Evolutionary conservation across 2,329 filamentous ascomycete genomes (phyloP).

Genomic region (Cladosporium sp.): DNA sequence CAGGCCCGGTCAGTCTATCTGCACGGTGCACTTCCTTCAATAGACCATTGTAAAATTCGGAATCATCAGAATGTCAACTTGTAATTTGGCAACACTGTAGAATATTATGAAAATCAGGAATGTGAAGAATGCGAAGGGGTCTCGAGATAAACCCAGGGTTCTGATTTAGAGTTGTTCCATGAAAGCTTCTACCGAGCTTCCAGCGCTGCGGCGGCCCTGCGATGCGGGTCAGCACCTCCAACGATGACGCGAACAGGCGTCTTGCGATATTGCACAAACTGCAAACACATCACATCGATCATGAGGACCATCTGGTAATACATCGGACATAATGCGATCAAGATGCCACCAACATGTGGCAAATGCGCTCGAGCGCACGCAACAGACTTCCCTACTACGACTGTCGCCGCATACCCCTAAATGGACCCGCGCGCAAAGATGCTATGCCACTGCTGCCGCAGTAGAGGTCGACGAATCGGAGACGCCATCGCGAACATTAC

Average conservation of each 20-base stretch:
- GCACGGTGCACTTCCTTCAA: too few relatives aligned
- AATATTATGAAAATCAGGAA: too few relatives aligned
- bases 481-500: conserved; percentile 28
- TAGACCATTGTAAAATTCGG: too few relatives aligned
- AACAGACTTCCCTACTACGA: conserved; percentile 34
- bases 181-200: neutral
- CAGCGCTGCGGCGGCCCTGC: neutral
- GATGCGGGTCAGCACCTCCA: neutral
- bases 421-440: conserved; percentile 24
- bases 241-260: neutral
- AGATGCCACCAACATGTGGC: conserved; percentile 28
- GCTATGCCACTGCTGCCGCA: conserved; percentile 21
- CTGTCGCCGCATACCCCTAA: conserved; percentile 27
- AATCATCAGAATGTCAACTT: too few relatives aligned
- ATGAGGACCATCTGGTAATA: neutral
- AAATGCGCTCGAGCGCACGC: conserved; percentile 30
- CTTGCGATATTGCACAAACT: neutral
- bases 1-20: too few relatives aligned
- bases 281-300: neutral
- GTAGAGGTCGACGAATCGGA: conserved; percentile 10
- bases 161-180: neutral
- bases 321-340: conserved; percentile 26
- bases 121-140: too few relatives aligned
- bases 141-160: too few relatives aligned
- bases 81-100: too few relatives aligned